Conservation (phyloP, 345 rosid species). For the Arabidopsis suecica region DNA sequence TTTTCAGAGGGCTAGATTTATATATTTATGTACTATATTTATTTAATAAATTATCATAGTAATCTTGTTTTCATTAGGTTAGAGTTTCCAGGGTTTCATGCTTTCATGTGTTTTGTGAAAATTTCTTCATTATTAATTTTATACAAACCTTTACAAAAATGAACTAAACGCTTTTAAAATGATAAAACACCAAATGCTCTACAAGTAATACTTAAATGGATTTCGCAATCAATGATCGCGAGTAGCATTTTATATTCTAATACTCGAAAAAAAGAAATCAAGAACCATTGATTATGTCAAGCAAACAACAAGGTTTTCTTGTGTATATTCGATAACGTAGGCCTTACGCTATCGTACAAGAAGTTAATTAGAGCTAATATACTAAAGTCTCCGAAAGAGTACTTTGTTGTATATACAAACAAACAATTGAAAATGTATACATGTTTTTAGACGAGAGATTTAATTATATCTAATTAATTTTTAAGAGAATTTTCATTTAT, state of each 20-base stretch:
- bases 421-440: not conserved
- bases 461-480: not conserved
- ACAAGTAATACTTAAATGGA: not conserved
- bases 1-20: not conserved
- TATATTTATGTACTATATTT: not conserved
- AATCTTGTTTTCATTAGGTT: not conserved
- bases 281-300: not conserved
- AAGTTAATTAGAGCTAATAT: not conserved
- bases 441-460: not conserved
- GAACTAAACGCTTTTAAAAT: too few relatives aligned
- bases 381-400: not conserved
- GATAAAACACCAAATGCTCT: not conserved
- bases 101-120: not conserved
- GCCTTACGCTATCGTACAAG: not conserved
- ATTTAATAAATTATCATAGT: not conserved
- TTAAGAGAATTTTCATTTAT: not conserved
- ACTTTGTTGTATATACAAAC: not conserved
- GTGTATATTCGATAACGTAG: too few relatives aligned
- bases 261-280: not conserved
- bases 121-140: too few relatives aligned
- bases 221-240: not conserved
- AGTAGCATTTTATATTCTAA: not conserved
- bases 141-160: too few relatives aligned
- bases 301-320: not conserved
- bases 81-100: not conserved